Conservation (phyloP, 1,139 yeast genomes). For the Hemisphaericaspora xylanilytica region DNA sequence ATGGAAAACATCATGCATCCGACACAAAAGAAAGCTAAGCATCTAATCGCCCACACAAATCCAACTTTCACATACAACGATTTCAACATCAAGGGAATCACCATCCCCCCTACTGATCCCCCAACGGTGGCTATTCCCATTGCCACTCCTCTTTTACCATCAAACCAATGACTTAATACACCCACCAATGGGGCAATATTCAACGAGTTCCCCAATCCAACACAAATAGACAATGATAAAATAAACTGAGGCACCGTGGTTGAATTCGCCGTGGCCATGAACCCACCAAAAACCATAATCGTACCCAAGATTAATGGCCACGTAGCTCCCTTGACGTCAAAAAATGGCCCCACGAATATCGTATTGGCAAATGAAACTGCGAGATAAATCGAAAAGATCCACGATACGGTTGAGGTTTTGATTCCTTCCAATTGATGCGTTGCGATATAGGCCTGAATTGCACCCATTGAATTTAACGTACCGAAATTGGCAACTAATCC, state of each 20-base stretch:
- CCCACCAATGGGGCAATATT: constrained; percentile 38
- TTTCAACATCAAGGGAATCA: constrained; percentile 31
- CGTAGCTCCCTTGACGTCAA: constrained; percentile 34
- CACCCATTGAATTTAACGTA: constrained; percentile 34
- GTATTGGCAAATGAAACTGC: constrained; percentile 32
- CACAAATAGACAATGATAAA: constrained; percentile 32
- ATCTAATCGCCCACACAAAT: constrained; percentile 35
- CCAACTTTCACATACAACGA: constrained; percentile 25
- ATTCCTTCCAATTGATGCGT: constrained; percentile 29
- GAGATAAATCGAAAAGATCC: constrained; percentile 40
- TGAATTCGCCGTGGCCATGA: constrained; percentile 34
- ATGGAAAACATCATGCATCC: constrained; percentile 27
- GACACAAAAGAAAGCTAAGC: constrained; percentile 32
- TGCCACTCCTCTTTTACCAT: constrained; percentile 32
- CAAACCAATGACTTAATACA: constrained; percentile 41
- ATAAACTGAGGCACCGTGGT: constrained; percentile 33
- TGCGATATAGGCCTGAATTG: constrained; percentile 34
- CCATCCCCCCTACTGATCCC: constrained; percentile 40
- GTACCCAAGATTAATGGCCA: constrained; percentile 27
- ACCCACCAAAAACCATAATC: constrained; percentile 28
- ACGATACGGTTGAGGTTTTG: constrained; percentile 22
- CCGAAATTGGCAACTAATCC: constrained; percentile 35
- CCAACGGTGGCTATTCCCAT: constrained; percentile 40
- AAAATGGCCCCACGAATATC: constrained; percentile 35
- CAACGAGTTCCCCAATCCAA: constrained; percentile 35